Evolutionary conservation across 495 filamentous ascomycete genomes (phyloP).

Genomic region (Articulospora tetracladia): DNA sequence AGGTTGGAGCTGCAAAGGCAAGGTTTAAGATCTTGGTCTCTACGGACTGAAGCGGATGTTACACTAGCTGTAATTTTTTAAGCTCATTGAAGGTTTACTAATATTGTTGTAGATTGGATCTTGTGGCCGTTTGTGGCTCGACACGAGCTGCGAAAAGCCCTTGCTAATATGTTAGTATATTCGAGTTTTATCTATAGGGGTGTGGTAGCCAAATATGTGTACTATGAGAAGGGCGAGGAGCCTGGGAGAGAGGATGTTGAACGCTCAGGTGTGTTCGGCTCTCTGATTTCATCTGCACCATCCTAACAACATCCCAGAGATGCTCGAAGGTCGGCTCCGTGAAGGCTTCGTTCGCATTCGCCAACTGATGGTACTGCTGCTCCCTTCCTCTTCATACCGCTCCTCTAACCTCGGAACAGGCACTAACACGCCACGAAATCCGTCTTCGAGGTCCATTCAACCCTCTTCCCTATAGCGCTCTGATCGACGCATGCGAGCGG

Average conservation of each 20-base stretch:
- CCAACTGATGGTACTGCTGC: constrained; percentile 42
- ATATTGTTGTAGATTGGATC: no score
- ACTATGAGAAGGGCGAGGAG: constrained; percentile 47
- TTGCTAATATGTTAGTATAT: constrained; percentile 52
- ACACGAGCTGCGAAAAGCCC: constrained; percentile 52
- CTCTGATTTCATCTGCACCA: background rate
- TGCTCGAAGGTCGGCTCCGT: constrained; percentile 51
- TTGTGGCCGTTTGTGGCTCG: constrained; percentile 57
- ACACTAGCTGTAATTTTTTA: no score
- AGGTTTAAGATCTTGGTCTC: no score
- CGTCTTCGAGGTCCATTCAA: constrained; percentile 54
- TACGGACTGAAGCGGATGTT: no score
- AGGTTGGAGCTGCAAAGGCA: no score
- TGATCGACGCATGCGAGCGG: constrained; percentile 48
- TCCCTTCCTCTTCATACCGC: no score
- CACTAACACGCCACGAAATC: constrained; percentile 53
- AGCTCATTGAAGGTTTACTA: no score
- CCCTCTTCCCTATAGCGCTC: constrained; percentile 48
- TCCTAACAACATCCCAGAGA: constrained; percentile 28
- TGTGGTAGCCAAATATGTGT: constrained; percentile 55
- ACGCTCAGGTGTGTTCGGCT: constrained; percentile 29
- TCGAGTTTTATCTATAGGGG: constrained; percentile 49
- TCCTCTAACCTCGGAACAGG: constrained; percentile 19
- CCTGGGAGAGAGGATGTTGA: constrained; percentile 46
- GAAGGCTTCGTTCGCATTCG: constrained; percentile 56